phyloP scores from a whole-genome alignment of 2,329 filamentous ascomycete species.

The Sporothrix inflata region DNA sequence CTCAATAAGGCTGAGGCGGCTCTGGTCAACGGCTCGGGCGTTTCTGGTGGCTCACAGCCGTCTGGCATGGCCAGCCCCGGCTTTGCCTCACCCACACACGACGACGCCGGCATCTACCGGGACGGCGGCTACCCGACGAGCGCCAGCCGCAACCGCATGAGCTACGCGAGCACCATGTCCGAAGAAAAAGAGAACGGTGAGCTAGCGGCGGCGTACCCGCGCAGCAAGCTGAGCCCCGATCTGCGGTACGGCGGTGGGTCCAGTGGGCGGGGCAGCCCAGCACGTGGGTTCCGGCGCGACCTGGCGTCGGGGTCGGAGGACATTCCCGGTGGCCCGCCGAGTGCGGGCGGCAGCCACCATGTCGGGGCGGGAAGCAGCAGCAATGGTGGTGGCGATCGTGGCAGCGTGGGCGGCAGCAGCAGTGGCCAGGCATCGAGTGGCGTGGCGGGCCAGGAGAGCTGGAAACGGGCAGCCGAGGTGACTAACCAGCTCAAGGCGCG shows the following conservation, averaged over 20 bases:
- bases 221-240: conserved; percentile 60
- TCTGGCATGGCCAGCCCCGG: conserved; percentile 39
- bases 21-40: conserved; percentile 21
- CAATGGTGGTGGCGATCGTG: not conserved
- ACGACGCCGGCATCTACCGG: conserved; percentile 64
- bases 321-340: conserved; percentile 29
- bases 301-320: conserved; percentile 32
- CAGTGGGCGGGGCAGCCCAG: conserved; percentile 63
- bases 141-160: conserved; percentile 56
- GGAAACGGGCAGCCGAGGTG: conserved; percentile 95
- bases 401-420: not conserved
- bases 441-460: conserved; percentile 73
- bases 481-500: conserved; percentile 96
- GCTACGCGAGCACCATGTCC: conserved; percentile 67
- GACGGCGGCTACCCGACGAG: conserved; percentile 49
- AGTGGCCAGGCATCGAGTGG: conserved; percentile 29
- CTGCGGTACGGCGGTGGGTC: conserved; percentile 52
- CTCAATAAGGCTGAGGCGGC: conserved; percentile 62
- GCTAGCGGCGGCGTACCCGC: conserved; percentile 43
- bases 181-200: conserved; percentile 79
- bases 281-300: conserved; percentile 54
- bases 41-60: no score
- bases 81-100: conserved; percentile 56
- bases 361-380: not conserved
- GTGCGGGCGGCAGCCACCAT: conserved; percentile 27